Evolutionary conservation across 2,329 filamentous ascomycete species (phyloP), one percentile per base, ranked within the genome.

Genomic region (Helotiales sp.): DNA sequence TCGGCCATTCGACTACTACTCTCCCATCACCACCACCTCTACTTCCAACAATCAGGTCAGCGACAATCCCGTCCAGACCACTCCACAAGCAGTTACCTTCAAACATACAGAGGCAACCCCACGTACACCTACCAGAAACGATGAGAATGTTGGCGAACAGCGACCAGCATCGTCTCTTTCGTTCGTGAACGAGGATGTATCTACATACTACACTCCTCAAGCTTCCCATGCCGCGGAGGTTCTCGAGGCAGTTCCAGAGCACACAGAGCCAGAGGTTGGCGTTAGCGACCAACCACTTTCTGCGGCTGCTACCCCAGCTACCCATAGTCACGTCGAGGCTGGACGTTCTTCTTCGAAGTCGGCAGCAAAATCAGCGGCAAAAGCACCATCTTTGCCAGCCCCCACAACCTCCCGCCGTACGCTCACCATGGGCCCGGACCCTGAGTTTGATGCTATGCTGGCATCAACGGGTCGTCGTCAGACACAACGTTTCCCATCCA

Each of bases 1-100:
- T 60, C 26, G 10, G n/a, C 57, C 57, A 8, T 60, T 43, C 37
- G 57, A 60, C 17, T 43, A 60, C 57, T 60, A 28, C 24, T 10
- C 40, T 45, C 40, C 40, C n/a, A 6, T 45, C 20, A 10, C 40
- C 40, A 10, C 40, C 40, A 10, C 40, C 3, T 20, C n/a, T 17
- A 45, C n/a, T 7, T n/a, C 40, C 40, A 45, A n/a, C 2, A 45
- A 3, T 45, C 32, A 57, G n/a, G 30, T 55, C 52, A 55, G 17
- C 15, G 26, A 28, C 24, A 15, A 17, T 22, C 13, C 17, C 7
- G 30, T 55, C 17, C n/a, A 40, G 11, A 1, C 32, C 3, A 34
- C 32, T 11, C 30, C 34, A 20, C 54, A 37, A 57, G n/a, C 20
- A 20, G n/a, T 40, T 24, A 20, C 54, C 32, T 13, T 40, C 30